Evolutionary conservation across 2,329 filamentous ascomycete species (phyloP), one percentile per base, ranked within the genome.

Genomic region (Ophiosphaerella narmari): DNA sequence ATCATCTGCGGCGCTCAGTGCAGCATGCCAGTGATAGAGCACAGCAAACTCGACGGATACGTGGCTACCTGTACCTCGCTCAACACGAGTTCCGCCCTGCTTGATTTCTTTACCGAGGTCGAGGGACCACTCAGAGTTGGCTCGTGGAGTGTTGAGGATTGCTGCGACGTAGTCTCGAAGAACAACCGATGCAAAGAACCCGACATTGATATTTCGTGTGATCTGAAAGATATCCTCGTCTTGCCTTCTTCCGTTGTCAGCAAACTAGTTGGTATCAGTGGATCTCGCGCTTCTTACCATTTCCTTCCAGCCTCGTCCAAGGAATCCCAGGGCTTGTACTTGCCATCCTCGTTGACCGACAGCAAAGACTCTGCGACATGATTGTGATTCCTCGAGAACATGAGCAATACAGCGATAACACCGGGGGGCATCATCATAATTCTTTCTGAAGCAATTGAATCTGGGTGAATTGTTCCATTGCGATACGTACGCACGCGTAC

Each of bases 31-130:
- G 57, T 90, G 83, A 71, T 95, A 95, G 61, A 88, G 86, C 8
- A 95, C 80, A 66, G 93, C 94, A 78, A 95, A 95, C 74, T 95
- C 90, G 4, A 88, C 89, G 0, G 89, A 92, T 8, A 92, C 89
- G 56, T 87, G 85, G 64, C 93, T 95, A 46, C 90, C 90, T 0
- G 88, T 85, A 43, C 89, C 90, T 13, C 84, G 57, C 42, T 64
- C 62, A 13, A 65, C 80, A 43, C 89, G 85, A 0, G 85, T 83
- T 78, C 5, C 92, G 2, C 81, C 72, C 24, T 78, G 7, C 79
- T 86, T 56, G 78, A 73, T 41, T 62, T 65, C 80, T 80, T 80
- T 34, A 82, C 85, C 75, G 83, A 90, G 89, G 65, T 93, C 89
- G 26, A 95, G 79, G 0, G 86, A 90, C 89, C 89, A 94, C 1